Evolutionary conservation across 2,329 filamentous ascomycete genomes (phyloP).

Genomic region (Xylaria multiplex): DNA sequence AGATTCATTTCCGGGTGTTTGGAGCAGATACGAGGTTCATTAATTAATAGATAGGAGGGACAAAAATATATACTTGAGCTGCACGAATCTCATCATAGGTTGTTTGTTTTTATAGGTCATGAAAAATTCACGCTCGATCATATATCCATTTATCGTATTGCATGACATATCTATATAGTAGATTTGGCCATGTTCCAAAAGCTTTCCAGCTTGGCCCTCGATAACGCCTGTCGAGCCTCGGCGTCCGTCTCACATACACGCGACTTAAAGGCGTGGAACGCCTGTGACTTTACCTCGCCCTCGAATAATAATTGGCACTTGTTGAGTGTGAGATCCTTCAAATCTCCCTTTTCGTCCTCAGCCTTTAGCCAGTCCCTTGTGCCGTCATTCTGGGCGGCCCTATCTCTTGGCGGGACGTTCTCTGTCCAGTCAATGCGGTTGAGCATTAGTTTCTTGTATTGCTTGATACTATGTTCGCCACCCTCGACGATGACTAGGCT

Average conservation of each 20-base stretch:
- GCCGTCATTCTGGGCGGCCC: constrained; percentile 65
- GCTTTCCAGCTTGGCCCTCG: constrained; percentile 88
- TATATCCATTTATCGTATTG: neutral
- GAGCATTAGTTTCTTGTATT: constrained; percentile 92
- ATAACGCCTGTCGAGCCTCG: constrained; percentile 82
- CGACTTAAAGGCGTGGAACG: constrained; percentile 88
- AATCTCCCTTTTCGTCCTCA: constrained; percentile 78
- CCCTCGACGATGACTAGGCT: constrained; percentile 93
- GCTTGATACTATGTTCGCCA: constrained; percentile 81
- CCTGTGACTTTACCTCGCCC: constrained; percentile 82
- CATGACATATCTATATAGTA: constrained; percentile 39
- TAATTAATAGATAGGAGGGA: constrained; percentile 6
- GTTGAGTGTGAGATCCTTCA: constrained; percentile 86
- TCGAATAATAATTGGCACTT: constrained; percentile 89
- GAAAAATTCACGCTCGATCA: neutral
- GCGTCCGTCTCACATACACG: constrained; percentile 93
- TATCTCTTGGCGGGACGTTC: constrained; percentile 75
- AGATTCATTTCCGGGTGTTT: neutral
- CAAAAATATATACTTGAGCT: neutral
- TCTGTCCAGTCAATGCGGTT: constrained; percentile 96
- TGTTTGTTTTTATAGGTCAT: neutral
- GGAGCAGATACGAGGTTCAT: neutral
- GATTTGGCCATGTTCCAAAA: constrained; percentile 93
- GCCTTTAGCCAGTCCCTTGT: constrained; percentile 81
- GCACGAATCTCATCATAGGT: constrained; percentile 1